Evolutionary conservation across 1,284 basidiomycete species (phyloP), one percentile per base, ranked within the genome.

Genomic region (Rhodotorula glutinis): DNA sequence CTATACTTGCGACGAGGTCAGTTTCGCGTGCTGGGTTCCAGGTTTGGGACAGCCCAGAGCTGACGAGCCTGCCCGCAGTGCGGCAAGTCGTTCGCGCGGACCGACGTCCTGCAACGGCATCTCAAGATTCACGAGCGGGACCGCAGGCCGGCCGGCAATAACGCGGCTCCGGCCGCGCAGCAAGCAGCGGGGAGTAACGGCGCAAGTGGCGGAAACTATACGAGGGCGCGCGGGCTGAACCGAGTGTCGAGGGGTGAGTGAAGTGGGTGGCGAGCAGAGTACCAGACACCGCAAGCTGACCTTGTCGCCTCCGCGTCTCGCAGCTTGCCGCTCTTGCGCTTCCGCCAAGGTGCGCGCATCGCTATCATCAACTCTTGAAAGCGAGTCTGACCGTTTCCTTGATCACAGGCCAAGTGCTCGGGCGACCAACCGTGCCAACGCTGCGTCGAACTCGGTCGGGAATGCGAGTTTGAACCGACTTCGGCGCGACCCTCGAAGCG

Each of bases 11-110:
- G 33, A 46, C 21, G 40, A 49, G 25, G 57, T 59, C 47, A 5
- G 57, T 41, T 29, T 10, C 25, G 33, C 55, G 21, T 27, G 0
- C 40, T 23, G 9, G 30, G 13, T 2, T 23, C 14, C 41, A 10
- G 21, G 4, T 11, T 17, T 14, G 8, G 21, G 21, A 21, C 21
- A 14, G 10, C 33, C 25, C 53, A 41, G 13, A n/a, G 25, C 40
- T 38, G 23, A 7, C 27, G 14, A 14, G 23, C n/a, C 40, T 8
- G 33, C 13, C 13, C 9, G 41, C 33, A 59, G 47, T 60, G 59
- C 51, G 59, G 51, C 25, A 52, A 53, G 9, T n/a, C 40, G 8
- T 60, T 60, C 40, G 59, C 59, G 7, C 51, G 59, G 7, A 60
- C 40, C 51, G 56, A 57, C 56, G 56, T 57, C 11, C 56, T 57